Evolutionary conservation across 306 rosid genomes (phyloP).

Genomic region (Acacia acuminata): DNA sequence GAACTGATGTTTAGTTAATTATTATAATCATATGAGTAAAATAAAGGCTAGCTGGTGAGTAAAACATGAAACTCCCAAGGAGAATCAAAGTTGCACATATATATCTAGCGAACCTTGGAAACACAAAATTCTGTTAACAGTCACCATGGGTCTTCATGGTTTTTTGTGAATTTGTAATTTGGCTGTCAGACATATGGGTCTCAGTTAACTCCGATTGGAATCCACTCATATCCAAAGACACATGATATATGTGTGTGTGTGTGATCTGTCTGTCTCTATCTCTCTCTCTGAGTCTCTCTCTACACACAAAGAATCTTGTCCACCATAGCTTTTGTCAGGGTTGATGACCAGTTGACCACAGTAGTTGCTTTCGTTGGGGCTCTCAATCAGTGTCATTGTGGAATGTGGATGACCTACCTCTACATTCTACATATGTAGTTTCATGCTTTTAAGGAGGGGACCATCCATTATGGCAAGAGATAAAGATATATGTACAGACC

Average conservation of each 20-base stretch:
- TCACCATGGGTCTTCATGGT: constrained; percentile 37
- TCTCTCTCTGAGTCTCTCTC: not conserved
- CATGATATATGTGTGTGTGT: constrained; percentile 16
- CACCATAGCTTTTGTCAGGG: constrained; percentile 60
- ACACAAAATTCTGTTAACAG: constrained; percentile 44
- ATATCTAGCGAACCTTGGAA: constrained; percentile 36
- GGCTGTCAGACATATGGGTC: constrained; percentile 39
- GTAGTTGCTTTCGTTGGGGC: constrained; percentile 14
- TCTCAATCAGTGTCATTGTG: constrained; percentile 39
- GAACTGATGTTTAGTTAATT: not conserved
- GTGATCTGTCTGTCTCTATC: not conserved
- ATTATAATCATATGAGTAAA: not conserved
- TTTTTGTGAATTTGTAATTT: constrained; percentile 41
- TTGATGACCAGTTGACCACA: constrained; percentile 27
- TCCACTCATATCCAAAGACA: constrained; percentile 46
- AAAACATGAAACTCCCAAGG: constrained; percentile 31
- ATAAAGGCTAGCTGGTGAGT: not conserved
- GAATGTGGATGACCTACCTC: constrained; percentile 34
- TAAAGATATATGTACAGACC: constrained; percentile 25
- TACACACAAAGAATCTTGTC: constrained; percentile 55
- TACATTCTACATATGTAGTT: not conserved
- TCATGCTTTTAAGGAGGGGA: constrained; percentile 46
- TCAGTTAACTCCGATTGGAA: constrained; percentile 35
- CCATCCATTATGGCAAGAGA: constrained; percentile 34
- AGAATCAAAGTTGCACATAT: constrained; percentile 9